Base-by-base conservation (phyloP, 306 rosid species). In the Heteromeles arbutifolia region DNA sequence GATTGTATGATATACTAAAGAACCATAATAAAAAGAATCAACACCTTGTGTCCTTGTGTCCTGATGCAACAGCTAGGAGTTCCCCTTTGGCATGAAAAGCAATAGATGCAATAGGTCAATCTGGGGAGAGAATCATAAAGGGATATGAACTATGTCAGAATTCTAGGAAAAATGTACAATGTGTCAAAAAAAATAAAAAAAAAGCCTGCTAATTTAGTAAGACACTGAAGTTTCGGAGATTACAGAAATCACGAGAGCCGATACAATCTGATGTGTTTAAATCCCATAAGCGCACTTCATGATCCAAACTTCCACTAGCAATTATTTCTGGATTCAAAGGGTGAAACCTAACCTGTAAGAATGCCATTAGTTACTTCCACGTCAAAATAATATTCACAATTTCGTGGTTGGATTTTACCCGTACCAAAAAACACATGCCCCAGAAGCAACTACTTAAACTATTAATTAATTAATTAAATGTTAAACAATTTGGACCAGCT, bases 271-370 rank as follows among this genome's bases (percentile, higher is more conserved):
- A 85, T 18, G 96, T 90, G 71, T 89, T 86, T 66, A 97, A 88
- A 85, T 95, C 89, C 99, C 99, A 95, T 65, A 92, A 78, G 61
- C 93, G 96, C 85, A 95, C 97, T 82, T 90, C 97, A 76, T 95
- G 94, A 86, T 95, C 99, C 89, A 95, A 92, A 81, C 99, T 92
- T 74, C 99, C 99, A 82, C 97, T 95, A 52, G 97, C 97, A 85
- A 95, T 90, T 84, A 95, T 90, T 76, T 90, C 86, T 21, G 99
- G 93, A 64, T 84, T 75, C 77, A 82, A 77, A 1, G 97, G 99
- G 79, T 95, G 99, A 79, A 95, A 95, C 86, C 97, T 92, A 80
- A 95, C 99, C 99, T 92, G 96, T 66, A 88, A 82, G 59, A 67
- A 61, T 72, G 25, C 67, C 48, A 65, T 65, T 64, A 44, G 64